phyloP scores from a whole-genome alignment of 164 flowering plant species.

The Magnolia kwangsiensis region DNA sequence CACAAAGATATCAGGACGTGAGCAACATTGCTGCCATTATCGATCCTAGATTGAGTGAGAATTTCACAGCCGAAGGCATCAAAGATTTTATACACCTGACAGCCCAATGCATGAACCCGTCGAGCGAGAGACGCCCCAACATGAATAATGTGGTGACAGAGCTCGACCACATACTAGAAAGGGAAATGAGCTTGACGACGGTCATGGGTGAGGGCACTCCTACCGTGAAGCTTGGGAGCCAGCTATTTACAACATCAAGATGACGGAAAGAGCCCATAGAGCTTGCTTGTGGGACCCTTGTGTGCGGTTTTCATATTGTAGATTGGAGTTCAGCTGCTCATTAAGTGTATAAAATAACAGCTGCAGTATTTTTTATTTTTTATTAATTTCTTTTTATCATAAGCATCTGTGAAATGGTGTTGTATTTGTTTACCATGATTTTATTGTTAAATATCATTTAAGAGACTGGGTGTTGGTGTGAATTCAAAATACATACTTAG shows the following conservation, averaged over 20 bases:
- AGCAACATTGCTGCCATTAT: constrained; percentile 46
- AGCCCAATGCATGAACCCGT: constrained; percentile 45
- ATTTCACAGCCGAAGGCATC: constrained; percentile 79
- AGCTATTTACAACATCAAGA: constrained; percentile 55
- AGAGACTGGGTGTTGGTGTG: constrained; percentile 24
- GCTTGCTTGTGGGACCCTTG: constrained; percentile 25
- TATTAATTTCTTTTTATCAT: background rate
- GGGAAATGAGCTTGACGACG: constrained; percentile 73
- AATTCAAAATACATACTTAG: background rate
- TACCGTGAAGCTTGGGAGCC: constrained; percentile 77
- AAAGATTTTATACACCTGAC: constrained; percentile 54
- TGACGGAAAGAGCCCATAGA: constrained; percentile 17
- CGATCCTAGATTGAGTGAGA: constrained; percentile 57
- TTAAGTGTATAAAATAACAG: constrained; percentile 77
- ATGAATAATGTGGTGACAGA: constrained; percentile 69
- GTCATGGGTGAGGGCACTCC: constrained; percentile 81
- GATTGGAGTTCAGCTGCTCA: constrained; percentile 54
- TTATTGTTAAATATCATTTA: constrained; percentile 34
- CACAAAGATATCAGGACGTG: constrained; percentile 43
- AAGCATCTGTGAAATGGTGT: background rate
- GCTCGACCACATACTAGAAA: constrained; percentile 66
- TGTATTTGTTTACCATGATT: constrained; percentile 6
- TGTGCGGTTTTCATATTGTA: constrained; percentile 17
- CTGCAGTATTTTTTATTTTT: constrained; percentile 26
- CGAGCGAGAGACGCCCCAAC: constrained; percentile 69